Evolutionary conservation across 208 protist species (phyloP).

Genomic region (Acanthamoeba lugdunensis): DNA sequence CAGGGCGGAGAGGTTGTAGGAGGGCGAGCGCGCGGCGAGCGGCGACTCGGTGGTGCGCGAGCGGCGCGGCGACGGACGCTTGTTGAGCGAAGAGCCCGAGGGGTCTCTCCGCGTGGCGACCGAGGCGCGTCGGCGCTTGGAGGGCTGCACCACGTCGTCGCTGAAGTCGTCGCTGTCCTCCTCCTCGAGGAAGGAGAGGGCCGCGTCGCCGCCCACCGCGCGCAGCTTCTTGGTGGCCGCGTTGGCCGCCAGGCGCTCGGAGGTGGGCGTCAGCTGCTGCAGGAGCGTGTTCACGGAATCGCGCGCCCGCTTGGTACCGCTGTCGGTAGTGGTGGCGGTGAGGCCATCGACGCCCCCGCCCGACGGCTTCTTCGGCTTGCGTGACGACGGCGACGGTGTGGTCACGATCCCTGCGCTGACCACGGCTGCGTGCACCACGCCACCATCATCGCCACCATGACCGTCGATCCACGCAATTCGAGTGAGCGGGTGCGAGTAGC

Average conservation of each 20-base stretch:
- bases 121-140: not conserved
- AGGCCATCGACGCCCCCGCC: not conserved
- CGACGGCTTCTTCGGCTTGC: not conserved
- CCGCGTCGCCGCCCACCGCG: not conserved
- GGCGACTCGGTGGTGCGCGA: not conserved
- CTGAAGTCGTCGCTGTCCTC: slow-evolving; percentile 39
- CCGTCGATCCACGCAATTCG: no score
- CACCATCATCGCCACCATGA: no score
- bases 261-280: not conserved
- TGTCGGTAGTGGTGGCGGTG: not conserved
- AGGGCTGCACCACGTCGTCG: slow-evolving; percentile 24
- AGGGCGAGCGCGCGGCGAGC: not conserved
- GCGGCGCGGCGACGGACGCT: slow-evolving; percentile 1
- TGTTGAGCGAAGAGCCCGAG: no score
- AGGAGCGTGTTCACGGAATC: not conserved
- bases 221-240: not conserved
- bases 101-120: not conserved
- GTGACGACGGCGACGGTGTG: no score
- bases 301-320: not conserved
- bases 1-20: slow-evolving; percentile 7
- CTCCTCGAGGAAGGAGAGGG: not conserved
- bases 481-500: no score
- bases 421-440: no score
- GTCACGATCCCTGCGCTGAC: no score
- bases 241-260: not conserved